Conservation (phyloP, 305 asterid genomes). For the Andrographis paniculata region DNA sequence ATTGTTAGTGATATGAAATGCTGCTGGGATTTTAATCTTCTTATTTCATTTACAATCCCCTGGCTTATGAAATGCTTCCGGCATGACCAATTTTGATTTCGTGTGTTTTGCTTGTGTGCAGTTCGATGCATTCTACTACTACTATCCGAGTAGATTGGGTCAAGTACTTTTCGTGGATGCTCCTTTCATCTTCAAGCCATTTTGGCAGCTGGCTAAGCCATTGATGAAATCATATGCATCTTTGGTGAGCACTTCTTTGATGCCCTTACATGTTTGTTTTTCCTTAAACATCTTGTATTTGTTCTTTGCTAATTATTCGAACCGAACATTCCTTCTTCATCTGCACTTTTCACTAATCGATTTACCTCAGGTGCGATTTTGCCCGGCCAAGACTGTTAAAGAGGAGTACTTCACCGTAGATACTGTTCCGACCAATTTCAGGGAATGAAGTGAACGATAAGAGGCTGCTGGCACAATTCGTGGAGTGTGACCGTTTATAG, state of each 20-base stretch:
- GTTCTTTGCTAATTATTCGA: too few species aligned
- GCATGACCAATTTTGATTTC: too few species aligned
- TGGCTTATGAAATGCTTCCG: too few species aligned
- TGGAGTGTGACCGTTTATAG: too few species aligned
- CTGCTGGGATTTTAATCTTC: too few species aligned
- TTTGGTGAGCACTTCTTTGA: conserved; percentile 39
- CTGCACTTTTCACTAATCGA: too few species aligned
- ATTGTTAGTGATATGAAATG: too few species aligned
- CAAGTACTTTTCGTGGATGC: conserved; percentile 82
- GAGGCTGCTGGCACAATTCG: too few species aligned
- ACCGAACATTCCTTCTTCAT: too few species aligned
- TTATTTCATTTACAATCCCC: too few species aligned
- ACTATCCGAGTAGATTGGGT: conserved; percentile 76
- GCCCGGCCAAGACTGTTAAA: conserved; percentile 49
- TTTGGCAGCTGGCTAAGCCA: conserved; percentile 84
- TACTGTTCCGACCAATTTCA: conserved; percentile 46
- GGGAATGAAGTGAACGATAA: conserved; percentile 28
- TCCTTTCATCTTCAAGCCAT: conserved; percentile 80
- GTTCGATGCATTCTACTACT: conserved; percentile 85
- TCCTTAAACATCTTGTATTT: too few species aligned
- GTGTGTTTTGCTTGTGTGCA: conserved; percentile 23
- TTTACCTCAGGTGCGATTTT: conserved; percentile 71
- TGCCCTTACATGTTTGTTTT: background rate
- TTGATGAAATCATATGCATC: conserved; percentile 73
- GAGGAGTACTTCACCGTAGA: conserved; percentile 49